phyloP scores from a whole-genome alignment of 805 yeast species.

The Barnettozyma siamensis region DNA sequence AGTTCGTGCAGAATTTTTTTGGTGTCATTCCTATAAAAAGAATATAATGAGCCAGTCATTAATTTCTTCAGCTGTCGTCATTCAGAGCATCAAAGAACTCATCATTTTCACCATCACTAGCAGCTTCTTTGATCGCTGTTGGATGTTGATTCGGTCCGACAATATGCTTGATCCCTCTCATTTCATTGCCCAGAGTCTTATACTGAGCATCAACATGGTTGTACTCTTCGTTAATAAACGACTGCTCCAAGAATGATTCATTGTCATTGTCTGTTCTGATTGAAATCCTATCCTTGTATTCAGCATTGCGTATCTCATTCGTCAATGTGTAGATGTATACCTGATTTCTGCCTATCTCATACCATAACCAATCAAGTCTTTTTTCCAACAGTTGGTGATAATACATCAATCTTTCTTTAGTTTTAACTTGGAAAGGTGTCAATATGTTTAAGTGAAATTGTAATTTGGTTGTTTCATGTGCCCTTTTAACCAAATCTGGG shows the following conservation, averaged over 20 bases:
- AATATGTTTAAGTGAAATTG: constrained; percentile 37
- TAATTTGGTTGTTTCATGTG: constrained; percentile 32
- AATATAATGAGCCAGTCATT: background rate
- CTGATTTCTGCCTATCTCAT: constrained; percentile 42
- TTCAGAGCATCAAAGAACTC: constrained; percentile 9
- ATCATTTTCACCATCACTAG: constrained; percentile 2
- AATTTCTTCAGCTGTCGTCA: background rate
- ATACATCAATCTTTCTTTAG: constrained; percentile 42
- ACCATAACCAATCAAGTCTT: constrained; percentile 52
- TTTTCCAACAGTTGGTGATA: constrained; percentile 44
- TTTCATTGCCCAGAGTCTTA: background rate
- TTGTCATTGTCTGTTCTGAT: constrained; percentile 9
- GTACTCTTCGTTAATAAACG: constrained; percentile 19
- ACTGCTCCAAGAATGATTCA: constrained; percentile 21
- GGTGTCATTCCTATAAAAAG: too few species aligned
- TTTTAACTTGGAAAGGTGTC: constrained; percentile 50
- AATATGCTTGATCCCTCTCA: background rate
- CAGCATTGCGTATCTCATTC: constrained; percentile 9
- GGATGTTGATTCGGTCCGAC: background rate
- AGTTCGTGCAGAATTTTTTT: background rate
- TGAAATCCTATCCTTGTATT: constrained; percentile 1
- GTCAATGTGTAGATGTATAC: constrained; percentile 34
- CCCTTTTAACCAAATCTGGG: constrained; percentile 29
- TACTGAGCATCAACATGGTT: background rate
- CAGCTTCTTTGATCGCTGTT: constrained; percentile 1